Conservation (phyloP, 768 basidiomycete species). For the Trametes punicea region DNA sequence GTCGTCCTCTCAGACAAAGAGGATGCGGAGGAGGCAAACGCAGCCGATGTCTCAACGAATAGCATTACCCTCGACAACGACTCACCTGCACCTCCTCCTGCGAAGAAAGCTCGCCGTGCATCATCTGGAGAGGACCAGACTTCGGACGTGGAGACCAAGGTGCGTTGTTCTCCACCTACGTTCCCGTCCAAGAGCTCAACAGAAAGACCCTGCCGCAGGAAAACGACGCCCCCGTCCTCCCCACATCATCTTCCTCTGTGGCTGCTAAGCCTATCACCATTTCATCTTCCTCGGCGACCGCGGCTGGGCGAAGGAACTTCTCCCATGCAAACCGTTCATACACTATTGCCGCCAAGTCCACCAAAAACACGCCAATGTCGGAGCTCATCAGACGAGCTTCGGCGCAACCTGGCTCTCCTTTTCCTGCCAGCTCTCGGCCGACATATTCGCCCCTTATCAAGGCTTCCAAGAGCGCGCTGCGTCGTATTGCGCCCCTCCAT, state of each 20-base stretch:
- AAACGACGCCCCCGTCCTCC: constrained; percentile 5
- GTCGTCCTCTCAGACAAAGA: constrained; percentile 24
- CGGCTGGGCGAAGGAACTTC: constrained; percentile 6
- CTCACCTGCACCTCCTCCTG: constrained; percentile 2
- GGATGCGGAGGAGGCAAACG: constrained; percentile 12
- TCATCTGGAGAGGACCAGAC: constrained; percentile 1
- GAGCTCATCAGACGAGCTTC: constrained; percentile 74
- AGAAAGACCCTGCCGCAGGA: not conserved
- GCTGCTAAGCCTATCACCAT: constrained; percentile 5
- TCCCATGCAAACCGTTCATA: constrained; percentile 27
- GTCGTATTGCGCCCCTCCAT: constrained; percentile 73
- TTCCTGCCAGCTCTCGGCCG: constrained; percentile 33
- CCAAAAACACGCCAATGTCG: constrained; percentile 60
- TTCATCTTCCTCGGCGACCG: constrained; percentile 1
- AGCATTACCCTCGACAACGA: not conserved
- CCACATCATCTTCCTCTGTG: not conserved
- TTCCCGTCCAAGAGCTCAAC: not conserved
- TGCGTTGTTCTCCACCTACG: not conserved
- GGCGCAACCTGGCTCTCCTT: constrained; percentile 63
- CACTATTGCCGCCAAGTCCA: constrained; percentile 44
- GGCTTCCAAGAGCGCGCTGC: constrained; percentile 57
- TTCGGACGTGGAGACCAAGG: constrained; percentile 12
- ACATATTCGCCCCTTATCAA: constrained; percentile 67
- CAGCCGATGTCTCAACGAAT: constrained; percentile 10
- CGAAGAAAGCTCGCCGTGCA: constrained; percentile 14